These are phyloP conservation scores for Castanea mollissima DNA, from an alignment of 306 rosid genomes.

Conservation along the genomic window DNA sequence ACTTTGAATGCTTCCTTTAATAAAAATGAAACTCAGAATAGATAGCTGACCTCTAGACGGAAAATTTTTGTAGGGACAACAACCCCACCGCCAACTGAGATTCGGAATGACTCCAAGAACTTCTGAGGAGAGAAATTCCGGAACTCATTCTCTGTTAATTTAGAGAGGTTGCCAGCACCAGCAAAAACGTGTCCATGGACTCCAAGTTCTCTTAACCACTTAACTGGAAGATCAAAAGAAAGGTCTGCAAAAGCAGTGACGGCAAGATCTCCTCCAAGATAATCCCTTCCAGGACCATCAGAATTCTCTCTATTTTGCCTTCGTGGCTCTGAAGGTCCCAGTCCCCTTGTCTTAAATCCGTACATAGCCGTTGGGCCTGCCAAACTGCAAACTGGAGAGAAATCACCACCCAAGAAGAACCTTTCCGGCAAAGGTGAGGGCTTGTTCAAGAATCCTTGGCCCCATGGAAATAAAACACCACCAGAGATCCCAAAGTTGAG, in stretches of 20 bases:
- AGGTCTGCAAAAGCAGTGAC: conserved; percentile 90
- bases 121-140: conserved; percentile 54
- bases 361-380: conserved; percentile 86
- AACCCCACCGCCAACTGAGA: conserved; percentile 83
- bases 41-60: conserved; percentile 82
- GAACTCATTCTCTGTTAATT: conserved; percentile 78
- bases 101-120: conserved; percentile 77
- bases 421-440: conserved; percentile 89
- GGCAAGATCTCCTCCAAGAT: conserved; percentile 94
- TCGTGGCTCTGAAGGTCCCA: conserved; percentile 82
- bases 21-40: conserved; percentile 14
- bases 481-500: conserved; percentile 84
- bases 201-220: conserved; percentile 87
- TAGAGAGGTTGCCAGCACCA: conserved; percentile 82
- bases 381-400: conserved; percentile 85
- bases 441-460: conserved; percentile 70
- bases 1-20: background rate
- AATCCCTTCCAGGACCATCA: conserved; percentile 53
- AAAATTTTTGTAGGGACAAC: conserved; percentile 80
- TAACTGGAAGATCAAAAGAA: conserved; percentile 83
- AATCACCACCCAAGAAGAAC: conserved; percentile 93
- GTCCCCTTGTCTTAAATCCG: conserved; percentile 91
- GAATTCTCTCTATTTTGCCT: conserved; percentile 50
- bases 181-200: conserved; percentile 94
- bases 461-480: conserved; percentile 89